Conservation (phyloP, 352 stramenopile genomes). For the Phytophthora quininea region DNA sequence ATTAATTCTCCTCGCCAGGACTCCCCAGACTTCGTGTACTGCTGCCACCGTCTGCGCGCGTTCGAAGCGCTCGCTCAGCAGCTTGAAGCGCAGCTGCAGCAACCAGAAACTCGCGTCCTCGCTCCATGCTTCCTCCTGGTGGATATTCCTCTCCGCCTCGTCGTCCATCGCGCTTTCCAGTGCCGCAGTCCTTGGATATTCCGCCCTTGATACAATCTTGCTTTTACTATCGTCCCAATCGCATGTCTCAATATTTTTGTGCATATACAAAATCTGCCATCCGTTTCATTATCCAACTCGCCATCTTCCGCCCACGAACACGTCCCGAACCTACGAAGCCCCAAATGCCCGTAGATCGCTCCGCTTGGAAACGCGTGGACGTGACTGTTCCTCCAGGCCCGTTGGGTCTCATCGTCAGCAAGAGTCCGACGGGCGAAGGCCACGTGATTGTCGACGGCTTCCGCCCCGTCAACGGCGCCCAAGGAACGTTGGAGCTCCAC, state of each 20-base stretch:
- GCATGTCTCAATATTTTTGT: background rate
- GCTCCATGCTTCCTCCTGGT: constrained; percentile 17
- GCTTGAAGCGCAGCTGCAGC: constrained; percentile 27
- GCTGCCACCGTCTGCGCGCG: constrained; percentile 32
- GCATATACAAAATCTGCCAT: background rate
- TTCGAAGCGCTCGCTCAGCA: constrained; percentile 26
- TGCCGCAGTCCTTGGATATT: background rate
- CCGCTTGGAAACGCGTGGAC: constrained; percentile 57
- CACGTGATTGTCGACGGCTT: constrained; percentile 83
- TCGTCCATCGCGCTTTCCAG: constrained; percentile 8
- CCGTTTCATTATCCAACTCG: background rate
- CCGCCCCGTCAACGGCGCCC: constrained; percentile 56
- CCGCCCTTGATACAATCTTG: background rate
- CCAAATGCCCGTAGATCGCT: constrained; percentile 17
- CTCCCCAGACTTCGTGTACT: constrained; percentile 37
- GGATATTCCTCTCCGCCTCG: constrained; percentile 32
- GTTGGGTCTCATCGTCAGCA: constrained; percentile 81
- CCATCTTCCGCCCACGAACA: background rate
- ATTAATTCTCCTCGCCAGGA: constrained; percentile 20
- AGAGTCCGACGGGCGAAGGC: constrained; percentile 37
- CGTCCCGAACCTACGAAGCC: too few species aligned
- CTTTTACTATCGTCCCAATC: background rate
- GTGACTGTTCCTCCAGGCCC: constrained; percentile 70
- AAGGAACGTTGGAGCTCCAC: constrained; percentile 33
- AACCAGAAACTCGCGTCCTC: constrained; percentile 26